These are phyloP conservation scores for Chaetomium tenue DNA, from an alignment of 495 filamentous ascomycete species.

Conservation along the genomic window DNA sequence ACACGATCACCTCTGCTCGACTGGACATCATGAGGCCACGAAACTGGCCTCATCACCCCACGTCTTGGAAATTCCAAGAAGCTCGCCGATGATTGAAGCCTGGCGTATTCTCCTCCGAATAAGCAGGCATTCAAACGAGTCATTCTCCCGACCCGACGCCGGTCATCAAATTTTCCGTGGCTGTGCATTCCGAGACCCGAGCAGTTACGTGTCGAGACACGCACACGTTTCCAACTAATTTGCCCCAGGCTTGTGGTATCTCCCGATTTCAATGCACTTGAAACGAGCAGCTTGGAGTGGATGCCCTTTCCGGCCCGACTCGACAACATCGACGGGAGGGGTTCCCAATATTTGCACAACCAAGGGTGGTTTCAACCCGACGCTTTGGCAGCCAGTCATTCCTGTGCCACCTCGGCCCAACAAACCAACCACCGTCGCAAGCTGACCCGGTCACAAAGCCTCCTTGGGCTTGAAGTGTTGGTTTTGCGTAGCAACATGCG, in stretches of 20 bases:
- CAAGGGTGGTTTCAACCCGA: slow-evolving; percentile 8
- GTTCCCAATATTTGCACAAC: not conserved
- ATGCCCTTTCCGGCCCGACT: not conserved
- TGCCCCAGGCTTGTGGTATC: not conserved
- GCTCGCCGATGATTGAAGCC: not conserved
- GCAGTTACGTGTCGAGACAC: not conserved
- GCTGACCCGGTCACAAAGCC: not conserved
- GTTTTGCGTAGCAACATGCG: not conserved
- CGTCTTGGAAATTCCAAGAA: not conserved
- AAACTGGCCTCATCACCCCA: not conserved
- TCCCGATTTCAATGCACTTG: not conserved
- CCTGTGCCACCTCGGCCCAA: not conserved
- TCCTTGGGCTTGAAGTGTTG: not conserved
- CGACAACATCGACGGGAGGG: not conserved
- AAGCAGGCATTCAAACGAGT: not conserved
- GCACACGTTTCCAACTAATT: not conserved
- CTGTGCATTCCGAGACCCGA: not conserved
- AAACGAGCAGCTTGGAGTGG: not conserved
- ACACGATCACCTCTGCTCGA: slow-evolving; percentile 2
- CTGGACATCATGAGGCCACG: not conserved
- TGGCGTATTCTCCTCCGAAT: not conserved
- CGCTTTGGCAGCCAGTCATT: slow-evolving; percentile 10
- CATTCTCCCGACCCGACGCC: not conserved
- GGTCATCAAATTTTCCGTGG: not conserved
- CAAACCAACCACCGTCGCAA: slow-evolving; percentile 3